These are phyloP conservation scores for Prunus davidiana DNA, from an alignment of 306 rosid species.

Conservation along the genomic window DNA sequence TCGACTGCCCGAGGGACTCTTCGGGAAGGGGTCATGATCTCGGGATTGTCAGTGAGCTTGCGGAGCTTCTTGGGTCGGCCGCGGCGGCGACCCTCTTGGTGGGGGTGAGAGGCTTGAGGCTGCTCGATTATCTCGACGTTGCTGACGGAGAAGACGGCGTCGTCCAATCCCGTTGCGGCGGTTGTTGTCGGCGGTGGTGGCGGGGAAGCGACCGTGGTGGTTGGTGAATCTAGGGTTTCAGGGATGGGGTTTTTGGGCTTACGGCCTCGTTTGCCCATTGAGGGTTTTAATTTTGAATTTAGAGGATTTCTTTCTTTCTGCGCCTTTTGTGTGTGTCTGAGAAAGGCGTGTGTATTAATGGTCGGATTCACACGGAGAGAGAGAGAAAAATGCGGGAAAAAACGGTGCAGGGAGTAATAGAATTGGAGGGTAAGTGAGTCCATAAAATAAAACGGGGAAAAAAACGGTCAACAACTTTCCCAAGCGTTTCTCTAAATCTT, in stretches of 20 bases:
- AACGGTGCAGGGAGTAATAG: not conserved
- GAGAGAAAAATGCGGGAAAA: constrained; percentile 14
- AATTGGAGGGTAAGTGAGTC: not conserved
- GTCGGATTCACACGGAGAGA: not conserved
- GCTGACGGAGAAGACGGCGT: constrained; percentile 49
- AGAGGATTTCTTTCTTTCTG: not conserved
- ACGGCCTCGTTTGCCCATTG: constrained; percentile 67
- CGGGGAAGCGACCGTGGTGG: constrained; percentile 5
- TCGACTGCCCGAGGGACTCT: constrained; percentile 33
- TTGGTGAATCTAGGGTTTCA: constrained; percentile 67
- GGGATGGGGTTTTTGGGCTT: constrained; percentile 56
- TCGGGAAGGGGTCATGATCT: constrained; percentile 30
- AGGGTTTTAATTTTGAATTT: not conserved
- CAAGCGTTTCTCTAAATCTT: too few relatives aligned
- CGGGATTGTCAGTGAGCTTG: constrained; percentile 39
- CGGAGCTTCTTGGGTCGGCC: constrained; percentile 69
- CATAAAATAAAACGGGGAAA: too few relatives aligned
- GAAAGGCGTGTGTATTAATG: not conserved
- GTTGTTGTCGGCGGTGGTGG: constrained; percentile 15
- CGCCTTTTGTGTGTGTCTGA: not conserved
- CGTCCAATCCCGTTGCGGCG: constrained; percentile 32
- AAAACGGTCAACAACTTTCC: too few relatives aligned
- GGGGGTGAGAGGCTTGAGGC: constrained; percentile 25
- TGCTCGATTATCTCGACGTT: constrained; percentile 66
- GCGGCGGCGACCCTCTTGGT: constrained; percentile 32